Evolutionary conservation across 148 eudicot genomes (phyloP), one percentile per base, ranked within the genome.

Genomic region (Chenopodium formosanum): DNA sequence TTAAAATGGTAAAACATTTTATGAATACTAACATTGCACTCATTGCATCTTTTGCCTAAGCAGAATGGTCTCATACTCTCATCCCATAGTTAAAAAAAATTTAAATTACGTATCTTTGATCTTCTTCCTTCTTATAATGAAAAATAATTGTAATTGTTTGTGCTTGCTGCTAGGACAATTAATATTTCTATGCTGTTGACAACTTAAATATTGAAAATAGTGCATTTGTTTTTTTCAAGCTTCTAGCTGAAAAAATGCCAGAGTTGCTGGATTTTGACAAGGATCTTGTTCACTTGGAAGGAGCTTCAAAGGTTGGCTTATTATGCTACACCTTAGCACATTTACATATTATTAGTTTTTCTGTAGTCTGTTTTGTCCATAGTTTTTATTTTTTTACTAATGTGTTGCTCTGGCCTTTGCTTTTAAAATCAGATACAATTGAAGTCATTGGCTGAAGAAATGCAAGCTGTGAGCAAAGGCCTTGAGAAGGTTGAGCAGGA

Each of bases 401-500:
- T 77, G 76, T 44, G 27, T 65, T 72, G 70, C 9, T 76, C 69
- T 83, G 75, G 78, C 40, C 76, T 77, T 76, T 84, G 44, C 56
- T 31, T 67, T n/a, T 7, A 77, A 72, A 37, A 65, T 27, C 70
- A 96, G 99, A 92, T 96, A 77, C 99, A 96, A 91, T 84, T 96
- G 87, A 96, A 94, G 88, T 79, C 92, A 60, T 89, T 96, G 84
- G 99, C 99, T 84, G 99, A 96, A 90, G 99, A 96, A 91, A 96
- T 96, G 99, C 99, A 96, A 94, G 99, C 98, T 53, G 97, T 96
- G 86, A 94, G 93, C 86, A 96, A 92, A 90, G 99, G 99, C 82
- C 98, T 96, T 82, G 99, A 96, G 84, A 96, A 96, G 89, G 98
- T 96, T 82, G 99, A 94, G 88, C 97, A 89, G 89, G 99, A 96